Base-by-base conservation (phyloP, 2,329 filamentous ascomycete species). In the Scopulariopsis brevicaulis region DNA sequence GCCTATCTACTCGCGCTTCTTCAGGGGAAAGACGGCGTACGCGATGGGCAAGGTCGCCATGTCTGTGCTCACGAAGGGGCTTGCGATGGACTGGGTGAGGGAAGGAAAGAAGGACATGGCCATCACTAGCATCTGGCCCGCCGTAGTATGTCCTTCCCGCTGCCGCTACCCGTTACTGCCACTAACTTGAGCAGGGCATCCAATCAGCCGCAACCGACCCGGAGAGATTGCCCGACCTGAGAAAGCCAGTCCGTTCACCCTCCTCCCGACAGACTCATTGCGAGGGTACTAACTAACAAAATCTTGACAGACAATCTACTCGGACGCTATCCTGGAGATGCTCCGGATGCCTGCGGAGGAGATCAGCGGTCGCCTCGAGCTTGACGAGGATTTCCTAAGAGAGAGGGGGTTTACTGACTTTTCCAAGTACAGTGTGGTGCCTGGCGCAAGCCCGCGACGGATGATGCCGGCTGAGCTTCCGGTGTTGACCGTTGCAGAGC, bases 1-100 rank as follows among this genome's bases (percentile, higher is more conserved):
- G 24, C 90, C 90, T 1, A 92, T 95, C 59, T 95, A 95, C 70
- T 87, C 83, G 62, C 79, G 90, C 35, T 95, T 95, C 71, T 92
- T 94, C 69, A 74, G 87, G 24, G 90, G 90, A 12, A 95, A 95
- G 78, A 89, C 89, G 1, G 89, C 87, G 15, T 95, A 95, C 71
- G 89, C 90, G 2, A 78, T 84, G 71, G 84, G 84, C 1, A 94
- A 94, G 67, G 80, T 93, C 3, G 88, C 78, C 52, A 95, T 95
- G 90, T 87, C 82, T 64, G 87, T 93, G 3, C 68, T 95, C 52
- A 90, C 87, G 0, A 89, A 90, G 67, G 90, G 90, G 0, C 73
- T 95, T 15, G 89, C 87, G 0, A 90, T 94, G 86, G 90, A 95
- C 64, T 89, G 88, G 67, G 73, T 81, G 62, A 74, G 90, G 35